Evolutionary conservation across 768 basidiomycete genomes (phyloP).

Genomic region (Amanita rubescens): DNA sequence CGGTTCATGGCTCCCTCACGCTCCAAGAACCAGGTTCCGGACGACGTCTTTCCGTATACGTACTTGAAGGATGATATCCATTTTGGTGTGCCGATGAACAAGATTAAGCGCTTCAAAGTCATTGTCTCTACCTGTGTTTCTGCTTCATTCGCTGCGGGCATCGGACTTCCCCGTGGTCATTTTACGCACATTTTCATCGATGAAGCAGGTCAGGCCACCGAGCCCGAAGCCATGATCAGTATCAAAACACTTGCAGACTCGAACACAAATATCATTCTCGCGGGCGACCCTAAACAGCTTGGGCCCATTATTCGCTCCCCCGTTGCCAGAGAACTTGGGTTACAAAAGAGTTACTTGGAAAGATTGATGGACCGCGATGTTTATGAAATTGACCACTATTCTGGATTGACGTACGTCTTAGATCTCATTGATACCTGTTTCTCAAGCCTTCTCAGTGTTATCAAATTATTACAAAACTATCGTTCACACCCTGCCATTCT

Average conservation of each 20-base stretch:
- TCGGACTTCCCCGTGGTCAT: conserved; percentile 4
- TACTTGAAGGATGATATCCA: conserved; percentile 1
- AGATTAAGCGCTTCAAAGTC: conserved; percentile 6
- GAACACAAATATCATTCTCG: conserved; percentile 31
- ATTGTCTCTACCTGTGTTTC: conserved; percentile 6
- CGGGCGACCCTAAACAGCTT: conserved; percentile 41
- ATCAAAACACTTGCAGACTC: conserved; percentile 29
- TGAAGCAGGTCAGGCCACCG: conserved; percentile 7
- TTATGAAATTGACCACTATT: conserved; percentile 12
- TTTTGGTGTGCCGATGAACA: not conserved
- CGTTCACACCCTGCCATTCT: conserved; percentile 57
- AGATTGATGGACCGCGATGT: conserved; percentile 23
- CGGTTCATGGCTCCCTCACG: conserved; percentile 40
- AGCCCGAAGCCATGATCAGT: not conserved
- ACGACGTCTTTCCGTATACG: not conserved
- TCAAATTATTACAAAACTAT: conserved; percentile 60
- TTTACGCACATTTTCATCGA: conserved; percentile 9
- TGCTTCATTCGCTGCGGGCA: conserved; percentile 12
- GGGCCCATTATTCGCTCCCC: conserved; percentile 38
- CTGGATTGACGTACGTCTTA: not conserved
- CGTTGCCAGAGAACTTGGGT: conserved; percentile 29
- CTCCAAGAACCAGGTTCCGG: not conserved
- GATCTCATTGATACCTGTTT: not conserved
- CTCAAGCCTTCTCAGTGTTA: conserved; percentile 31
- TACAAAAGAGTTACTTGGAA: conserved; percentile 33